Conservation (phyloP, 768 basidiomycete genomes). For the Chalciporus sphaerocephalus region DNA sequence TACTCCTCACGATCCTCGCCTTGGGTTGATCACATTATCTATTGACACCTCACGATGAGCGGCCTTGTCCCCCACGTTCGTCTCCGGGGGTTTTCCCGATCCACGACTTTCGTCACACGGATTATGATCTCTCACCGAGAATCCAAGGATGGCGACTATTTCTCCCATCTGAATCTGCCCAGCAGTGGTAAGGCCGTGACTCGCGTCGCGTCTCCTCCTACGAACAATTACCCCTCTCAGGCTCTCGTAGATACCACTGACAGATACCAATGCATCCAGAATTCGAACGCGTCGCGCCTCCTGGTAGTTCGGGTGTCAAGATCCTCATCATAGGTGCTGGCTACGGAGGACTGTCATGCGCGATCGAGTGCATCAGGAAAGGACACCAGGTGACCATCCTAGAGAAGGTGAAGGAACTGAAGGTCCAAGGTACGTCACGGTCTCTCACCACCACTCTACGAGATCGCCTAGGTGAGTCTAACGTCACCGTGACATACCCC, state of each 20-base stretch:
- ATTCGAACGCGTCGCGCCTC: neutral
- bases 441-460: neutral
- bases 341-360: constrained; percentile 27
- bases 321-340: constrained; percentile 28
- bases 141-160: no score
- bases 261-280: neutral
- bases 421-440: constrained; percentile 9
- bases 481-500: no score
- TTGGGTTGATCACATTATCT: no score
- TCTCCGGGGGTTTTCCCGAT: no score
- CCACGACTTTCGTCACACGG: no score
- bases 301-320: neutral
- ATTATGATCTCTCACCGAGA: no score
- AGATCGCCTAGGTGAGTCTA: neutral
- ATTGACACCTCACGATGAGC: neutral
- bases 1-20: no score
- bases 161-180: no score
- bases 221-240: no score
- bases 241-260: no score
- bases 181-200: no score
- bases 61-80: neutral
- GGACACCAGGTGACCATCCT: constrained; percentile 26
- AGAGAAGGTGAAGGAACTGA: constrained; percentile 17
- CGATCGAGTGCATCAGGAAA: constrained; percentile 26
- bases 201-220: no score